Evolutionary conservation across 176 grass and related monocot genomes (phyloP).

Genomic region (Cymbopogon citratus): DNA sequence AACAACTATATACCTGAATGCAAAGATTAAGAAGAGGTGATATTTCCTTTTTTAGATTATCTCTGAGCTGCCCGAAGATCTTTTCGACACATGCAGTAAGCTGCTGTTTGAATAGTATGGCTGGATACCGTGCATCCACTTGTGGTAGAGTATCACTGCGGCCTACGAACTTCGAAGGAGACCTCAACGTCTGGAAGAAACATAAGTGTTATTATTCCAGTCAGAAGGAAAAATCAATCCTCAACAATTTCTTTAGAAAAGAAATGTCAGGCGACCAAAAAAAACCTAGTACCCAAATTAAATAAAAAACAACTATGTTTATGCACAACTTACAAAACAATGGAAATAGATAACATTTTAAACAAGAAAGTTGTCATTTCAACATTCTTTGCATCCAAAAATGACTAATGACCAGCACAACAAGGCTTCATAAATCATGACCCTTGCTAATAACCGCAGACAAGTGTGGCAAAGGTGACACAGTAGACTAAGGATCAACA

Average conservation of each 20-base stretch:
- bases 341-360: neutral
- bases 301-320: neutral
- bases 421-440: neutral
- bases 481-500: too few relatives aligned
- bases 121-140: slow-evolving; percentile 91
- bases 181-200: slow-evolving; percentile 55
- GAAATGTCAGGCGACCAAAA: neutral
- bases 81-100: slow-evolving; percentile 93
- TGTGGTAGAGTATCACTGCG: slow-evolving; percentile 57
- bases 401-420: neutral
- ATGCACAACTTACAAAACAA: neutral
- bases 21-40: slow-evolving; percentile 80
- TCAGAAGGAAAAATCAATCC: neutral
- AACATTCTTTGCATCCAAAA: neutral
- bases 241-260: neutral
- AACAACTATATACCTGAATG: slow-evolving; percentile 72
- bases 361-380: neutral
- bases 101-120: slow-evolving; percentile 96
- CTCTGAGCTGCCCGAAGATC: slow-evolving; percentile 90
- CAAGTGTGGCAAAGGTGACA: too few relatives aligned
- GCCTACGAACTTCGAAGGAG: slow-evolving; percentile 54
- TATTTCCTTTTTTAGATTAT: slow-evolving; percentile 94
- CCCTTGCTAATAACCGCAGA: neutral
- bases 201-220: neutral
- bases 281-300: neutral